Conservation (phyloP, 306 rosid genomes). For the Castanopsis chinensis region DNA sequence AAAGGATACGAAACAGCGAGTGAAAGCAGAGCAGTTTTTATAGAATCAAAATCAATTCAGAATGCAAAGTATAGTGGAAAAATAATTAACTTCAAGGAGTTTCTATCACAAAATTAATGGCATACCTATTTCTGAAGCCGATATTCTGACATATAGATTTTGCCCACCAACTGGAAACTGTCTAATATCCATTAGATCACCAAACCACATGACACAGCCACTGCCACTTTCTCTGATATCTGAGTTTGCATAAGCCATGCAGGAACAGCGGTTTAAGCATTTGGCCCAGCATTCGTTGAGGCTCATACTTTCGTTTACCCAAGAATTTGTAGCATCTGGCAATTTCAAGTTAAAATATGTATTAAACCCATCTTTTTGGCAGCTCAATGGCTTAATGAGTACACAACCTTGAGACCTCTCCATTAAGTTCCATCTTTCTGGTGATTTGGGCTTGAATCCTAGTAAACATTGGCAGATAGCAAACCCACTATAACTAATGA, state of each 20-base stretch:
- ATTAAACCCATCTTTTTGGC: conserved; percentile 37
- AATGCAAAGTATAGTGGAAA: not conserved
- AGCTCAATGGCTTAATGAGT: conserved; percentile 22
- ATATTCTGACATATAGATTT: conserved; percentile 40
- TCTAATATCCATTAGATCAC: conserved; percentile 41
- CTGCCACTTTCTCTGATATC: conserved; percentile 47
- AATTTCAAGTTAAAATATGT: conserved; percentile 32
- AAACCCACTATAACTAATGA: not conserved
- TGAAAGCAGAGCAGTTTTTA: too few relatives aligned
- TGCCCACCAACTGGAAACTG: conserved; percentile 15
- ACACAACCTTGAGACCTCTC: conserved; percentile 55
- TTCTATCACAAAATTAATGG: too few relatives aligned
- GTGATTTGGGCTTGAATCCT: conserved; percentile 48
- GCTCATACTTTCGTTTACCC: conserved; percentile 41
- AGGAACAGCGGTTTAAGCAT: conserved; percentile 55
- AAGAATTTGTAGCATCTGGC: conserved; percentile 48
- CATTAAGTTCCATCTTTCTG: conserved; percentile 38
- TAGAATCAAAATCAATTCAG: too few relatives aligned
- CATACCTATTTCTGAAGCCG: conserved; percentile 29
- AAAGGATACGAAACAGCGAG: too few relatives aligned
- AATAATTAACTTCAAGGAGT: too few relatives aligned
- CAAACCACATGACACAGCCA: conserved; percentile 62
- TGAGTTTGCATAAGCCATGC: conserved; percentile 45
- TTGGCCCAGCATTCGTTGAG: conserved; percentile 38
- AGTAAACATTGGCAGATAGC: conserved; percentile 48